Conservation (phyloP, 352 stramenopile genomes). For the Globisporangium okanoganense region DNA sequence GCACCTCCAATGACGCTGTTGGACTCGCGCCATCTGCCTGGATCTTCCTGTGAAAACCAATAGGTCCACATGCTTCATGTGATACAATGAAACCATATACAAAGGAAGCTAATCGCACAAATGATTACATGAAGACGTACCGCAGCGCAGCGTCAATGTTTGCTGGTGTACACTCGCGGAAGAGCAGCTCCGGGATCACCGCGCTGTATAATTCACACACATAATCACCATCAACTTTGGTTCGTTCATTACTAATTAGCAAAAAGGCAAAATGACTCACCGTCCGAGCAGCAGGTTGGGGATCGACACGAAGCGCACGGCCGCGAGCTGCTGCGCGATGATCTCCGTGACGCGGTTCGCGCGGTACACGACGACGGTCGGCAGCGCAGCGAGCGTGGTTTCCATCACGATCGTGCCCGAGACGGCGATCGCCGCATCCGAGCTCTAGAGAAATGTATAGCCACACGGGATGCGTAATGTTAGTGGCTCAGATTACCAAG, state of each 20-base stretch:
- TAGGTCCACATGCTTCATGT: background rate
- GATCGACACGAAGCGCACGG: slow-evolving; percentile 71
- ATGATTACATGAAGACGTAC: background rate
- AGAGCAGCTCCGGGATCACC: slow-evolving; percentile 66
- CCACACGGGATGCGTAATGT: too few relatives aligned
- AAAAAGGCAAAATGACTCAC: slow-evolving; percentile 18
- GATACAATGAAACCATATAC: background rate
- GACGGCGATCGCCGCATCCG: slow-evolving; percentile 52
- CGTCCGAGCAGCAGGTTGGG: slow-evolving; percentile 63
- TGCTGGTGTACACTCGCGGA: slow-evolving; percentile 40
- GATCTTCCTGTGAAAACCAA: slow-evolving; percentile 13
- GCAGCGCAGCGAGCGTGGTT: slow-evolving; percentile 42
- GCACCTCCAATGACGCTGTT: slow-evolving; percentile 7
- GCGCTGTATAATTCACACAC: slow-evolving; percentile 16
- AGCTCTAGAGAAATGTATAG: slow-evolving; percentile 20
- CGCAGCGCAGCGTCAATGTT: slow-evolving; percentile 37
- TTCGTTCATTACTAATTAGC: too few relatives aligned
- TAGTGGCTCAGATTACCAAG: too few relatives aligned
- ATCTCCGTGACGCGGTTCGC: slow-evolving; percentile 60
- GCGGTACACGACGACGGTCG: slow-evolving; percentile 70
- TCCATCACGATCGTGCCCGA: slow-evolving; percentile 74
- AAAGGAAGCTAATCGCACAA: too few relatives aligned
- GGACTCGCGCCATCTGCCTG: slow-evolving; percentile 1
- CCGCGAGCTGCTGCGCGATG: slow-evolving; percentile 42
- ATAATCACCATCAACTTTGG: background rate